Evolutionary conservation across 768 basidiomycete genomes (phyloP), one percentile per base, ranked within the genome.

Genomic region (Trametes gibbosa): DNA sequence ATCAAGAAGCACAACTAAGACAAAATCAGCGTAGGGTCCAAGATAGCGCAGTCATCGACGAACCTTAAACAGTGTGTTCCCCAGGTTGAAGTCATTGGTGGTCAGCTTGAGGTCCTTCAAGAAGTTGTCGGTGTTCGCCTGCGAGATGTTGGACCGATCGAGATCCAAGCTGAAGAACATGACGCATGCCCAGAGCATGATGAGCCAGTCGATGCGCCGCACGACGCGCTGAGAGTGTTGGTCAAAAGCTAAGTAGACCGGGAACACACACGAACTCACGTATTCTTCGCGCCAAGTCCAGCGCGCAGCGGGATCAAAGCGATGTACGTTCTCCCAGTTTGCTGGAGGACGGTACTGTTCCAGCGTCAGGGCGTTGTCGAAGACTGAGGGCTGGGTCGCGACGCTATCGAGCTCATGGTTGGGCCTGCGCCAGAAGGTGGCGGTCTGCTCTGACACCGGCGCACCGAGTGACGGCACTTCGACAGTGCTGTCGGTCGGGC

Each of bases 261-360:
- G 17, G n/a, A 32, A 6, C 14, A 1, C 19, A 42, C 12, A 12
- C 13, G 17, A 56, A n/a, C 76, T 53, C 55, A 81, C 81, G 69
- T 75, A 75, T 71, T 89, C 87, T 69, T 89, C 86, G 40, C 83
- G 68, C 81, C 82, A 86, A 9, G 87, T 87, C 87, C 87, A 89
- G 8, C 86, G 79, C 19, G 85, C 86, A 16, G 70, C 50, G 1
- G 84, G 82, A 66, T 89, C 83, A 64, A 90, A 88, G 1, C 85
- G 78, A 63, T 83, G 83, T 6, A 77, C 64, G 64, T 86, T 86
- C 70, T 87, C 85, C 56, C 83, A 86, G 52, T 72, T 62, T 5
- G 78, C 70, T 8, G 80, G 81, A 2, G 84, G 84, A 0, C 77
- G 74, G 68, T 84, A 85, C 5, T 72, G 69, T 65, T 84, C 77